phyloP scores from a whole-genome alignment of 257 asterid genomes.

The Ilex aquifolium region DNA sequence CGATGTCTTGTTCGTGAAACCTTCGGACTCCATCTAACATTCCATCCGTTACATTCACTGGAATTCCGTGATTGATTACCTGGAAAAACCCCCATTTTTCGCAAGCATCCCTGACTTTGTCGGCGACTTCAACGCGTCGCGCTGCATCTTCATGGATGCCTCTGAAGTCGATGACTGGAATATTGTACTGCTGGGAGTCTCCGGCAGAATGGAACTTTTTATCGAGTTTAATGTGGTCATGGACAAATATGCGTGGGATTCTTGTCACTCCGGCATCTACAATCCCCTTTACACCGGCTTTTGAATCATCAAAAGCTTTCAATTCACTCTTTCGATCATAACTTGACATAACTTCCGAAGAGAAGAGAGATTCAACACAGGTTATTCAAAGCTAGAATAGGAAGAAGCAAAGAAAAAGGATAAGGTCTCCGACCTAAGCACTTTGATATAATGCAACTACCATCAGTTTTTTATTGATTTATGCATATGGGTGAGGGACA shows the following conservation, averaged over 20 bases:
- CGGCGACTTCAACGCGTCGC: not conserved
- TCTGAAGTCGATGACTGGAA: constrained; percentile 5
- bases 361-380: no score
- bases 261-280: constrained; percentile 12
- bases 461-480: no score
- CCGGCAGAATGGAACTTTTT: not conserved
- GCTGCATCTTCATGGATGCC: not conserved
- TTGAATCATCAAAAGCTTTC: constrained; percentile 13
- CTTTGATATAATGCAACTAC: no score
- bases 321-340: constrained; percentile 9
- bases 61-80: not conserved
- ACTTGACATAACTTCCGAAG: not conserved
- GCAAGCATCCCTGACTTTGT: not conserved
- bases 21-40: constrained; percentile 15
- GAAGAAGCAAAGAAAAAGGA: no score
- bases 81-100: not conserved
- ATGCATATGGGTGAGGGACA: no score
- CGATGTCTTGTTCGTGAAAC: constrained; percentile 7
- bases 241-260: constrained; percentile 11
- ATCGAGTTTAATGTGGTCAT: not conserved
- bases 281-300: constrained; percentile 17
- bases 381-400: no score
- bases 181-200: not conserved
- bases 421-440: no score
- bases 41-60: constrained; percentile 18